Percentiles rank a stretch among this genome's conserved stretches.
phyloP scores from a whole-genome alignment of 495 filamentous ascomycete species.

The Aspergillus coremiiformis region DNA sequence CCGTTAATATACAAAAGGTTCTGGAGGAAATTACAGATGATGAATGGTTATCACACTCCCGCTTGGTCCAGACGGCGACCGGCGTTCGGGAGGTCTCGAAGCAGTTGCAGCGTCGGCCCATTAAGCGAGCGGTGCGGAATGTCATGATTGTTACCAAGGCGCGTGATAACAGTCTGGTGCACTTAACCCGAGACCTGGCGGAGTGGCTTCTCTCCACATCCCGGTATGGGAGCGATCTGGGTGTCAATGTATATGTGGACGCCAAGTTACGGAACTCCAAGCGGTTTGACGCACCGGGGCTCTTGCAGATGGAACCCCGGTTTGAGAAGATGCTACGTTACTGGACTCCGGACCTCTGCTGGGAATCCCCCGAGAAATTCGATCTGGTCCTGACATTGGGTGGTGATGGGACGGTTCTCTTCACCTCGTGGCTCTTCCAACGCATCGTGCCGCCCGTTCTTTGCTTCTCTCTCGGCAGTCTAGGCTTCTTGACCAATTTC shows the following conservation, averaged over 20 bases:
- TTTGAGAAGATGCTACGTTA: slow-evolving; percentile 76
- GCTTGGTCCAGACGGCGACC: slow-evolving; percentile 88
- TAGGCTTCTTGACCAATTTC: slow-evolving; percentile 91
- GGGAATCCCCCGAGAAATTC: slow-evolving; percentile 80
- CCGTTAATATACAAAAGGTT: slow-evolving; percentile 89
- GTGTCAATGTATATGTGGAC: slow-evolving; percentile 91
- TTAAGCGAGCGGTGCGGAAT: slow-evolving; percentile 78
- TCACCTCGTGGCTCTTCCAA: slow-evolving; percentile 91
- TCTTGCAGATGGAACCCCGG: slow-evolving; percentile 61
- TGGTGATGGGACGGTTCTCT: slow-evolving; percentile 87
- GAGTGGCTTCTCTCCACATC: slow-evolving; percentile 81
- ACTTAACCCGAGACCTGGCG: slow-evolving; percentile 75
- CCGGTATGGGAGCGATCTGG: slow-evolving; percentile 69
- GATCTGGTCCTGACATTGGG: slow-evolving; percentile 89
- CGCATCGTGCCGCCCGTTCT: slow-evolving; percentile 84
- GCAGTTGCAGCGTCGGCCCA: slow-evolving; percentile 80
- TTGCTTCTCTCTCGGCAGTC: slow-evolving; percentile 78
- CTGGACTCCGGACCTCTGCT: slow-evolving; percentile 93
- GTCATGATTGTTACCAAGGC: slow-evolving; percentile 98
- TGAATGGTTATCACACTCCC: slow-evolving; percentile 84
- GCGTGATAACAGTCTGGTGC: slow-evolving; percentile 79
- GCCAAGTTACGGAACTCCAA: slow-evolving; percentile 79
- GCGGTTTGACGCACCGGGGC: slow-evolving; percentile 70
- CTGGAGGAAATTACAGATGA: slow-evolving; percentile 88
- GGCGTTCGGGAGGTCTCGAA: slow-evolving; percentile 91